These are phyloP conservation scores for Tetracentron sinense DNA, from an alignment of 164 flowering plant species.

Conservation along the genomic window DNA sequence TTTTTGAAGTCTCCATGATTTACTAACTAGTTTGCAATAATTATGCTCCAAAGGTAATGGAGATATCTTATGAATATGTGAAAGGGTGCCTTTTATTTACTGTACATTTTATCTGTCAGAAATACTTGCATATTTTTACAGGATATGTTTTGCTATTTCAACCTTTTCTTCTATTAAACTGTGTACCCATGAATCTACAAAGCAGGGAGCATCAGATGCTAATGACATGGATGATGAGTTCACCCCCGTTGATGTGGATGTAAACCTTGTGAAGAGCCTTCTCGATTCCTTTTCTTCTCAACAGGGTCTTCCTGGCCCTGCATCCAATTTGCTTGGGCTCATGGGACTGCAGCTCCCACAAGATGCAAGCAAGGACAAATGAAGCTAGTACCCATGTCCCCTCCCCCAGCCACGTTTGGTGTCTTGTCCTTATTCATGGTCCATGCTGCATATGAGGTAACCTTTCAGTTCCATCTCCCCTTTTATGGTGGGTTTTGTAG, in stretches of 20 bases:
- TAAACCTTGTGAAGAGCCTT: constrained; percentile 85
- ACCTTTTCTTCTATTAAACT: constrained; percentile 1
- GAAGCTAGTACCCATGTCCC: constrained; percentile 13
- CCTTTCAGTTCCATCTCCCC: neutral
- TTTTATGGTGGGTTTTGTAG: too few relatives aligned
- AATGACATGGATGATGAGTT: constrained; percentile 57
- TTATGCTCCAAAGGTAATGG: too few relatives aligned
- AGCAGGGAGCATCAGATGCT: constrained; percentile 59
- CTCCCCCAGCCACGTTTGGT: neutral
- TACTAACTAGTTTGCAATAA: too few relatives aligned
- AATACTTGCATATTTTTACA: too few relatives aligned
- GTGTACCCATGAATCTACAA: neutral
- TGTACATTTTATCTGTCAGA: too few relatives aligned
- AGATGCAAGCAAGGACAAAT: constrained; percentile 50
- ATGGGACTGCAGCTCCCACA: constrained; percentile 82
- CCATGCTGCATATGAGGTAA: neutral
- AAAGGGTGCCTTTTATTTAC: too few relatives aligned
- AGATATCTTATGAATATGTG: too few relatives aligned
- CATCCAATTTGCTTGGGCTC: constrained; percentile 86
- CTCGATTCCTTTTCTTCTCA: constrained; percentile 91
- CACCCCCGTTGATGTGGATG: constrained; percentile 82
- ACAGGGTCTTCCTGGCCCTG: constrained; percentile 93
- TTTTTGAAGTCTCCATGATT: too few relatives aligned
- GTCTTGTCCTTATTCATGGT: neutral
- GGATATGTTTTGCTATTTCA: too few relatives aligned